phyloP scores from a whole-genome alignment of 345 rosid species.

The Citropsis articulata region DNA sequence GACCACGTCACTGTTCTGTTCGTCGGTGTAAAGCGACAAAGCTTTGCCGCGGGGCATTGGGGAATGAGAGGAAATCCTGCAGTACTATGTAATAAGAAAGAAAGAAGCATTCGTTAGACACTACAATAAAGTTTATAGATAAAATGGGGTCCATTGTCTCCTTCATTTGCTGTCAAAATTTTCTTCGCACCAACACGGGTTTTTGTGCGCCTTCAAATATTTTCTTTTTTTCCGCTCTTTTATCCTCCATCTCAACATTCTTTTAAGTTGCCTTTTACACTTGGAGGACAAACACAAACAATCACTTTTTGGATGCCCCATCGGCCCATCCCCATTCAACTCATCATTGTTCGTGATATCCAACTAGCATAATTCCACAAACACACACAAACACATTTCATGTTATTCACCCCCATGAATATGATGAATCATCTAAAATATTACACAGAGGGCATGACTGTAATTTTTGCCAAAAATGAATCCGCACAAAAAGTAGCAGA shows the following conservation, averaged over 20 bases:
- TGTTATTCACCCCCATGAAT: not conserved
- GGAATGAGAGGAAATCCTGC: too few species aligned
- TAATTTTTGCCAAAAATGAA: too few species aligned
- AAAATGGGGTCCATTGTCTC: not conserved
- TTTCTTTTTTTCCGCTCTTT: not conserved
- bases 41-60: not conserved
- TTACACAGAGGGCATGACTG: too few species aligned
- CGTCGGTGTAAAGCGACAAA: not conserved
- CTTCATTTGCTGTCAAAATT: too few species aligned
- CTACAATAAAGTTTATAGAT: not conserved
- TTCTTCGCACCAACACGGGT: not conserved
- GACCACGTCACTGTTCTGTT: not conserved
- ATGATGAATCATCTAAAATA: too few species aligned
- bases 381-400: too few species aligned
- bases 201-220: not conserved
- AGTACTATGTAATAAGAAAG: too few species aligned
- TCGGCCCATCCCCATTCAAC: not conserved
- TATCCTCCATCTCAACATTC: not conserved
- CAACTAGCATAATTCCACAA: too few species aligned
- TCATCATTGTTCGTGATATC: not conserved
- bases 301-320: not conserved
- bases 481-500: too few species aligned
- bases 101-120: too few species aligned
- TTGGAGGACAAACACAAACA: not conserved
- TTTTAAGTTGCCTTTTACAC: not conserved